These are phyloP conservation scores for Uncinocarpus reesii DNA, from an alignment of 2,329 filamentous ascomycete species.

Conservation along the genomic window DNA sequence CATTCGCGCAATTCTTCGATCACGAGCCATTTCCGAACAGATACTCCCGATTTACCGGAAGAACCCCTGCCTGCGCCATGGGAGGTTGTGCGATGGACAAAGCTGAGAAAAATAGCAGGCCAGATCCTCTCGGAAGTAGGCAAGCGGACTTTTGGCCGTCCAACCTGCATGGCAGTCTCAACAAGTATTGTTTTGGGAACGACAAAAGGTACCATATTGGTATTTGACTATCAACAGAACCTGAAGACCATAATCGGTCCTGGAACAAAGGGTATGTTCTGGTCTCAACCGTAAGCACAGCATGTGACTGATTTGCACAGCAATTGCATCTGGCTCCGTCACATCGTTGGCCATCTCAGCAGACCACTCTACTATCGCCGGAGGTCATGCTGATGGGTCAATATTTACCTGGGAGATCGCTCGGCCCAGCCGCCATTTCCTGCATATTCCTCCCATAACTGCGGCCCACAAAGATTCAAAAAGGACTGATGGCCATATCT, in stretches of 20 bases:
- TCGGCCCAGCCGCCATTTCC: conserved; percentile 72
- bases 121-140: conserved; percentile 89
- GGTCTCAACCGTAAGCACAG: not conserved
- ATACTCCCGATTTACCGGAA: conserved; percentile 55
- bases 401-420: conserved; percentile 97
- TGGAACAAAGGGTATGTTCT: conserved; percentile 66
- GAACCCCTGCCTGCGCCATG: conserved; percentile 73
- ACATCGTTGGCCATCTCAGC: conserved; percentile 84
- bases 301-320: conserved; percentile 36
- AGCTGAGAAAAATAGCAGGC: conserved; percentile 73
- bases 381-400: conserved; percentile 76
- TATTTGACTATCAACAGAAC: conserved; percentile 96
- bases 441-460: conserved; percentile 71
- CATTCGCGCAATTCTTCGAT: conserved; percentile 75
- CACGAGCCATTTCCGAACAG: conserved; percentile 55
- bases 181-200: conserved; percentile 84
- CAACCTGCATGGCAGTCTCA: conserved; percentile 81
- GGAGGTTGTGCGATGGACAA: conserved; percentile 97
- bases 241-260: conserved; percentile 88
- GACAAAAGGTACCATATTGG: conserved; percentile 82
- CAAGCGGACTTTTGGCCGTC: conserved; percentile 81
- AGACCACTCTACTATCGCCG: conserved; percentile 83
- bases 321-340: conserved; percentile 79
- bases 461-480: conserved; percentile 53
- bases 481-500: conserved; percentile 70